Evolutionary conservation across 352 stramenopile genomes (phyloP).

Genomic region (Salisapilia sapeloensis): DNA sequence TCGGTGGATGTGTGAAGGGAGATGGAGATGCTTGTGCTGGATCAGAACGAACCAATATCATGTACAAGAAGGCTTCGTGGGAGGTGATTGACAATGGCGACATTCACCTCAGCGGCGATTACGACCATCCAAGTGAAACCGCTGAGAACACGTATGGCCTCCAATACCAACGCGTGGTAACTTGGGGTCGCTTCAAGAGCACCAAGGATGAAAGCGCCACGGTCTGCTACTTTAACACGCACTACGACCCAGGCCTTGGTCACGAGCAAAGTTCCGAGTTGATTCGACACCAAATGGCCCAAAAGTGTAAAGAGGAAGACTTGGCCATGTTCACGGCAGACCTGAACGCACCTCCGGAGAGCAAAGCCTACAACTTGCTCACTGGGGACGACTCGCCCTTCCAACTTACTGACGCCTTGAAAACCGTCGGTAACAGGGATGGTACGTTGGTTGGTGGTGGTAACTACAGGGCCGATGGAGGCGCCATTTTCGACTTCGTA

Average conservation of each 20-base stretch:
- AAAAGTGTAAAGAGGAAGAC: slow-evolving; percentile 4
- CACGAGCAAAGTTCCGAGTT: slow-evolving; percentile 3
- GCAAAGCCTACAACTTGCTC: too few species aligned
- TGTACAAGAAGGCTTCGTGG: slow-evolving; percentile 2
- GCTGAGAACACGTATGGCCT: slow-evolving; percentile 4
- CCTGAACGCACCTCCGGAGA: slow-evolving; percentile 7
- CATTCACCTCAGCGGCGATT: slow-evolving; percentile 1
- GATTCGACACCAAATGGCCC: slow-evolving; percentile 4
- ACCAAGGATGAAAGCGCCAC: slow-evolving; percentile 2
- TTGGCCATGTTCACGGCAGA: slow-evolving; percentile 6
- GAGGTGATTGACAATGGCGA: slow-evolving; percentile 1
- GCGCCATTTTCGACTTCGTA: too few species aligned
- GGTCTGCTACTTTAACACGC: slow-evolving; percentile 10
- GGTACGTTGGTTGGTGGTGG: too few species aligned
- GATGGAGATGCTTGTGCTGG: background rate
- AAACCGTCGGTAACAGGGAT: too few species aligned
- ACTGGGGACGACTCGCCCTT: too few species aligned
- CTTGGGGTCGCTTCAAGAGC: slow-evolving; percentile 6
- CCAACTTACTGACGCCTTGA: too few species aligned
- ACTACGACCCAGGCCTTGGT: slow-evolving; percentile 6
- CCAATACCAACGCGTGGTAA: slow-evolving; percentile 5
- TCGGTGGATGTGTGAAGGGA: slow-evolving; percentile 2
- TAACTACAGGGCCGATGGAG: too few species aligned
- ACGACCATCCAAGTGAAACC: background rate
- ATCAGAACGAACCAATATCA: slow-evolving; percentile 1